A percentile compares a stretch with the other conserved stretches of the same genome.
These are phyloP conservation scores for Leucocoprinus leucothites DNA, from an alignment of 768 basidiomycete species.

Conservation along the genomic window DNA sequence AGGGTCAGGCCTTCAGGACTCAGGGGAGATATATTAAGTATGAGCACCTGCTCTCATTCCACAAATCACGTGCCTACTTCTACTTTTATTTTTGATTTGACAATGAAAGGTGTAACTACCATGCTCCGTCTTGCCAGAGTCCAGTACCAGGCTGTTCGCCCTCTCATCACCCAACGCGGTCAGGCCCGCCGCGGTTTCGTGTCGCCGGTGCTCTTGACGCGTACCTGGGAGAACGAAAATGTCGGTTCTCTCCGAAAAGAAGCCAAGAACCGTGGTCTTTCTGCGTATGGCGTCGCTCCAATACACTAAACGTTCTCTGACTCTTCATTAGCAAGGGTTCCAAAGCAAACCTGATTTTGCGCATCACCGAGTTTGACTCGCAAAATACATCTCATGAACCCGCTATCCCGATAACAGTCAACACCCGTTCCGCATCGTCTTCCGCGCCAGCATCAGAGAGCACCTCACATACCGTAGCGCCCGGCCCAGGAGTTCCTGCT, in stretches of 20 bases:
- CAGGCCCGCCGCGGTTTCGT: conserved; percentile 30
- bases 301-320: conserved; percentile 6
- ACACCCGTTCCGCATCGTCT: conserved; percentile 16
- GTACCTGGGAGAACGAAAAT: conserved; percentile 53
- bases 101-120: not conserved
- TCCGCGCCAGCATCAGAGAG: not conserved
- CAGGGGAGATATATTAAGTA: not conserved
- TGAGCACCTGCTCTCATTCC: conserved; percentile 18
- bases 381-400: conserved; percentile 21
- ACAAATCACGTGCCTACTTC: conserved; percentile 11
- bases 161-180: not conserved
- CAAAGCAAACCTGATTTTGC: conserved; percentile 53
- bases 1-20: too few species aligned
- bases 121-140: conserved; percentile 29
- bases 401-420: conserved; percentile 19
- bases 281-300: conserved; percentile 38
- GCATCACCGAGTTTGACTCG: conserved; percentile 51
- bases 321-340: conserved; percentile 46
- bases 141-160: conserved; percentile 10
- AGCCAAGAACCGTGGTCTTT: conserved; percentile 52
- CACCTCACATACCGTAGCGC: conserved; percentile 10
- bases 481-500: conserved; percentile 18
- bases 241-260: conserved; percentile 49
- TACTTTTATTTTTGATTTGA: not conserved
- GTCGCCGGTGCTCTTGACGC: conserved; percentile 54